Conservation (phyloP, 495 filamentous ascomycete species). For the Barbatosphaeria neglecta region DNA sequence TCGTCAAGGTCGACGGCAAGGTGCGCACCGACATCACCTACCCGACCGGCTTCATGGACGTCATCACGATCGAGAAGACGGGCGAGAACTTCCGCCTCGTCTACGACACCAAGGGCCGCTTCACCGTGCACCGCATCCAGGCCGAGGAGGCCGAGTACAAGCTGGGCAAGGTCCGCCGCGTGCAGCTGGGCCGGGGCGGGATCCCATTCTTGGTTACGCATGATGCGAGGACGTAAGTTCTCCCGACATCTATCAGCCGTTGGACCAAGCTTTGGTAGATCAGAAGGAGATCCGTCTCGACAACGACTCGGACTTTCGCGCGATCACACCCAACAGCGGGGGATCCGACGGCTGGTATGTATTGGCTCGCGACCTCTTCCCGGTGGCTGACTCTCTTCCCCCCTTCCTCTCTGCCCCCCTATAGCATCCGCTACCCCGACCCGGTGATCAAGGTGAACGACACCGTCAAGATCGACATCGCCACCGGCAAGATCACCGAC, state of each 20-base stretch:
- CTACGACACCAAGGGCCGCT: slow-evolving; percentile 99
- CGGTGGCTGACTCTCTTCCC: slow-evolving; percentile 2
- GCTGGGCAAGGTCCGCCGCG: slow-evolving; percentile 98
- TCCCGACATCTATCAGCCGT: slow-evolving; percentile 95
- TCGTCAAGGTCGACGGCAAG: slow-evolving; percentile 99
- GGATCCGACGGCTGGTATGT: slow-evolving; percentile 37
- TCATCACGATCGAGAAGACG: slow-evolving; percentile 98
- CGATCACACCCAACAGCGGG: slow-evolving; percentile 2
- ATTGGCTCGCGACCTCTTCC: neutral
- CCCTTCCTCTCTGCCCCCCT: slow-evolving; percentile 28
- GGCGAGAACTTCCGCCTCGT: slow-evolving; percentile 99
- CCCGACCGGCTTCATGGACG: slow-evolving; percentile 98
- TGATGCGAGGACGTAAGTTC: slow-evolving; percentile 99
- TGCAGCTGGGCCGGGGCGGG: slow-evolving; percentile 96
- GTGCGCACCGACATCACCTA: slow-evolving; percentile 97
- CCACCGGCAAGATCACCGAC: slow-evolving; percentile 92
- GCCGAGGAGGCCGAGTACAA: slow-evolving; percentile 98
- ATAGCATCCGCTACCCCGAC: slow-evolving; percentile 97
- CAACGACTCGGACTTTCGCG: neutral
- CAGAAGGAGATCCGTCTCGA: slow-evolving; percentile 12
- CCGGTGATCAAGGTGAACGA: slow-evolving; percentile 98
- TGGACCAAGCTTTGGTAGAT: slow-evolving; percentile 96
- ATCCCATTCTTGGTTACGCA: slow-evolving; percentile 99
- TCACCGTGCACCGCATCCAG: slow-evolving; percentile 98
- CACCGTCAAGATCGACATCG: slow-evolving; percentile 96